Evolutionary conservation across 768 basidiomycete genomes (phyloP).

Genomic region (Pluteus cervinus): DNA sequence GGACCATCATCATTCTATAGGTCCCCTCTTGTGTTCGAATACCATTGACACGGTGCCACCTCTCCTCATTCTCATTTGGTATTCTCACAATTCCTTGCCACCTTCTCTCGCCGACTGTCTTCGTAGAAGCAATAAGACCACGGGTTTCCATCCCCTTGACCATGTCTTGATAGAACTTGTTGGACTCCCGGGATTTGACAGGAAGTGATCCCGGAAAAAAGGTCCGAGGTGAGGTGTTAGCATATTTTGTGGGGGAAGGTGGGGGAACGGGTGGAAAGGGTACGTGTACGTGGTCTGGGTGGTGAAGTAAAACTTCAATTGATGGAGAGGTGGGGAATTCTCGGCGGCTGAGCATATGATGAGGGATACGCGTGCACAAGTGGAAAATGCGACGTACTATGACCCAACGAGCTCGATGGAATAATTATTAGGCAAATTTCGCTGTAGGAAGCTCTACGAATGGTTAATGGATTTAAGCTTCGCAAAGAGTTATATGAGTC

Average conservation of each 20-base stretch:
- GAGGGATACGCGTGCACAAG: neutral
- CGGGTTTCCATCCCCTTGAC: constrained; percentile 34
- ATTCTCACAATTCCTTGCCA: constrained; percentile 52
- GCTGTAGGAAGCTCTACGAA: constrained; percentile 42
- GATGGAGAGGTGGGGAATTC: constrained; percentile 26
- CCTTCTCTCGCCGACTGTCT: constrained; percentile 22
- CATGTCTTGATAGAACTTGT: constrained; percentile 32
- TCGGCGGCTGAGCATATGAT: constrained; percentile 38
- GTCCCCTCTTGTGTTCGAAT: constrained; percentile 4
- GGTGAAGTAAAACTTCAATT: constrained; percentile 37
- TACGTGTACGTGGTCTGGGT: constrained; percentile 38
- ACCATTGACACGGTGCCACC: constrained; percentile 12
- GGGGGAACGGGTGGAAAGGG: constrained; percentile 27
- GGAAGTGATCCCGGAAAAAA: no score
- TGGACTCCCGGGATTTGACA: no score
- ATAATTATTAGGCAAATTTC: constrained; percentile 39
- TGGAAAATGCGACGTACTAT: constrained; percentile 38
- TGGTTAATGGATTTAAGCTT: neutral
- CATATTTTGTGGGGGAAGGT: no score
- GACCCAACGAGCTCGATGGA: constrained; percentile 46
- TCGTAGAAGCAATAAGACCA: constrained; percentile 37
- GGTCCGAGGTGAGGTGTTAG: no score
- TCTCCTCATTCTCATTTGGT: constrained; percentile 25
- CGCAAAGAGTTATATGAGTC: constrained; percentile 9
- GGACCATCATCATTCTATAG: constrained; percentile 21